Conservation (phyloP, 805 yeast species). For the Kuraishia hungarica region DNA sequence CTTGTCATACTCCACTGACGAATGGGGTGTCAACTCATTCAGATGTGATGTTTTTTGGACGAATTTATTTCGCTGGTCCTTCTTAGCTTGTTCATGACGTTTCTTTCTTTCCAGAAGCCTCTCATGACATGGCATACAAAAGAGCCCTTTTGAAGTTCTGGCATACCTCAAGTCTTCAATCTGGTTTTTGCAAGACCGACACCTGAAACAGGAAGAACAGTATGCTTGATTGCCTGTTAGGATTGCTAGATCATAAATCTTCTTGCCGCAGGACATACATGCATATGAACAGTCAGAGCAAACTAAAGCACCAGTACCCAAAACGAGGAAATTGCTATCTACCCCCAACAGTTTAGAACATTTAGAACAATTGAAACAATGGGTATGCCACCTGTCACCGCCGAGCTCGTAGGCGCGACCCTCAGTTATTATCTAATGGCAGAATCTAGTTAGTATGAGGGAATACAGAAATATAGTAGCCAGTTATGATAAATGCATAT, state of each 20-base stretch:
- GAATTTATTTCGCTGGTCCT: background rate
- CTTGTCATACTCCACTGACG: background rate
- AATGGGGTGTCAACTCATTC: background rate
- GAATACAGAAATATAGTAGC: background rate
- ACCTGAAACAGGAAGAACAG: constrained; percentile 83
- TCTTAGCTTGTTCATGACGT: constrained; percentile 33
- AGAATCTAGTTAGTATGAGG: background rate
- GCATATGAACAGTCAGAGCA: constrained; percentile 90
- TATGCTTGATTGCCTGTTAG: constrained; percentile 93
- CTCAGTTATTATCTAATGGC: constrained; percentile 48
- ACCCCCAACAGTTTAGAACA: constrained; percentile 76
- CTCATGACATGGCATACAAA: constrained; percentile 91
- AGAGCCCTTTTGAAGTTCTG: constrained; percentile 84
- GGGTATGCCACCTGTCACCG: constrained; percentile 91
- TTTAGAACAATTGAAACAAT: constrained; percentile 85
- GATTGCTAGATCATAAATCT: constrained; percentile 89
- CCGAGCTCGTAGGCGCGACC: constrained; percentile 96
- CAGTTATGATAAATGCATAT: background rate
- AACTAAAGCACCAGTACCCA: constrained; percentile 87
- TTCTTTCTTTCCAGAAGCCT: constrained; percentile 68
- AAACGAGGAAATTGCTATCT: constrained; percentile 79
- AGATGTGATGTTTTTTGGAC: background rate
- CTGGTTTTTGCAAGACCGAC: constrained; percentile 77
- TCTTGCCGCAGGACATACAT: constrained; percentile 76
- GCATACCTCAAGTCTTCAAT: constrained; percentile 90